Conservation (phyloP, 1,284 basidiomycete species). For the Microbotryomycetes sp. region DNA sequence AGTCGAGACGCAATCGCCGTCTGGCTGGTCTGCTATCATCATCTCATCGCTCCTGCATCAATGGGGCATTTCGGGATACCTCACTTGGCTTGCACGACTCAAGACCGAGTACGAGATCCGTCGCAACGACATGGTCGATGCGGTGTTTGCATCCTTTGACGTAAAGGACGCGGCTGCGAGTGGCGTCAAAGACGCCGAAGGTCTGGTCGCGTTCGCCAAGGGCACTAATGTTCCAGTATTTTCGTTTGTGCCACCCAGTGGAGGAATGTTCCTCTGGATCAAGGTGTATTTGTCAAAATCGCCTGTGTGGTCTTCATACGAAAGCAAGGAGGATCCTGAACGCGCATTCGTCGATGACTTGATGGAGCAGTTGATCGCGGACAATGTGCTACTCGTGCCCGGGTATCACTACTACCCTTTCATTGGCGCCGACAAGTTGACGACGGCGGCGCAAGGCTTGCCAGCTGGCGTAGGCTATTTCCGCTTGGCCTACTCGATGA, state of each 20-base stretch:
- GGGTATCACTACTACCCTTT: constrained; percentile 13
- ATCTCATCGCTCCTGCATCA: constrained; percentile 54
- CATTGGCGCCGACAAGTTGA: background rate
- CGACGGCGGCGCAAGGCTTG: background rate
- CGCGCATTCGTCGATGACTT: constrained; percentile 50
- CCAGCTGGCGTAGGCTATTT: constrained; percentile 6
- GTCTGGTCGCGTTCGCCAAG: constrained; percentile 8
- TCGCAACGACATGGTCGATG: constrained; percentile 56
- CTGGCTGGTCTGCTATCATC: constrained; percentile 59
- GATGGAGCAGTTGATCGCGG: constrained; percentile 41
- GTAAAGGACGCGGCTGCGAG: constrained; percentile 5
- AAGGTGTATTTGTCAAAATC: constrained; percentile 41
- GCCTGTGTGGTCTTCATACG: constrained; percentile 57
- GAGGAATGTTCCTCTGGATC: constrained; percentile 42
- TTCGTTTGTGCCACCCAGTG: constrained; percentile 23
- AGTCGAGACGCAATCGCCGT: constrained; percentile 62
- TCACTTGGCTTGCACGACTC: constrained; percentile 63
- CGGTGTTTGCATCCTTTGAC: constrained; percentile 37
- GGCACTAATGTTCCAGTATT: constrained; percentile 9
- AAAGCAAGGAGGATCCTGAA: constrained; percentile 46
- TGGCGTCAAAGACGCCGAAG: constrained; percentile 4
- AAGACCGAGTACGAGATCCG: constrained; percentile 51
- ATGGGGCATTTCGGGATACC: constrained; percentile 63
- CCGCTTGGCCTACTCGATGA: constrained; percentile 10
- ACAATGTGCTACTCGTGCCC: constrained; percentile 15